phyloP scores from a whole-genome alignment of 768 basidiomycete genomes.

The Tricholoma terreum region DNA sequence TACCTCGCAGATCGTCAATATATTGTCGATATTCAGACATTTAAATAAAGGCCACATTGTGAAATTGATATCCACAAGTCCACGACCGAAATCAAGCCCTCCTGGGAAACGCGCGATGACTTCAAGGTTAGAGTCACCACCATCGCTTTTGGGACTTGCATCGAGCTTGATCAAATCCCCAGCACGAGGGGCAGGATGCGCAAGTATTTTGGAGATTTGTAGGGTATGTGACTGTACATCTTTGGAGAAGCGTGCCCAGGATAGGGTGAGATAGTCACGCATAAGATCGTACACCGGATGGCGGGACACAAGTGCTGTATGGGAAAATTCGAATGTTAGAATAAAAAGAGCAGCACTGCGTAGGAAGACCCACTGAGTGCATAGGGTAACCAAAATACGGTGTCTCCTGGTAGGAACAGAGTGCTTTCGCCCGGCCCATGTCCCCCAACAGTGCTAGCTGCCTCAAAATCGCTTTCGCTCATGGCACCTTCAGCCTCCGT shows the following conservation, averaged over 20 bases:
- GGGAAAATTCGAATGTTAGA: constrained; percentile 10
- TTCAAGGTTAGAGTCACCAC: constrained; percentile 57
- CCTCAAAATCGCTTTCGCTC: constrained; percentile 86
- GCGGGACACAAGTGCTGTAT: constrained; percentile 79
- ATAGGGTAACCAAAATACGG: constrained; percentile 94
- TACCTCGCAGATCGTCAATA: constrained; percentile 90
- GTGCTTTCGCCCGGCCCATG: constrained; percentile 87
- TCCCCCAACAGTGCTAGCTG: constrained; percentile 74
- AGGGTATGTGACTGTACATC: constrained; percentile 91
- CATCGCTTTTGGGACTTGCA: constrained; percentile 64
- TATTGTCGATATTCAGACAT: constrained; percentile 88
- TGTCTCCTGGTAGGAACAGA: constrained; percentile 82
- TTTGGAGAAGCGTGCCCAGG: constrained; percentile 92
- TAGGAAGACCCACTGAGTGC: constrained; percentile 64
- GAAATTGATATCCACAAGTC: constrained; percentile 91
- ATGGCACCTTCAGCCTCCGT: constrained; percentile 73
- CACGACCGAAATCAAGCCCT: constrained; percentile 89
- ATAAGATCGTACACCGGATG: constrained; percentile 94
- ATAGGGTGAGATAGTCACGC: constrained; percentile 93
- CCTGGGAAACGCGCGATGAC: constrained; percentile 90
- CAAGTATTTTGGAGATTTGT: constrained; percentile 84
- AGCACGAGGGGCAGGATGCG: constrained; percentile 83
- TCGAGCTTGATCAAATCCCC: constrained; percentile 86
- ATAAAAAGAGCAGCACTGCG: background rate
- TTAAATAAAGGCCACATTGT: constrained; percentile 98